Percentiles rank a stretch among this genome's conserved stretches.
These are phyloP conservation scores for Penicillium mononematosum DNA, from an alignment of 495 filamentous ascomycete genomes.

Conservation along the genomic window DNA sequence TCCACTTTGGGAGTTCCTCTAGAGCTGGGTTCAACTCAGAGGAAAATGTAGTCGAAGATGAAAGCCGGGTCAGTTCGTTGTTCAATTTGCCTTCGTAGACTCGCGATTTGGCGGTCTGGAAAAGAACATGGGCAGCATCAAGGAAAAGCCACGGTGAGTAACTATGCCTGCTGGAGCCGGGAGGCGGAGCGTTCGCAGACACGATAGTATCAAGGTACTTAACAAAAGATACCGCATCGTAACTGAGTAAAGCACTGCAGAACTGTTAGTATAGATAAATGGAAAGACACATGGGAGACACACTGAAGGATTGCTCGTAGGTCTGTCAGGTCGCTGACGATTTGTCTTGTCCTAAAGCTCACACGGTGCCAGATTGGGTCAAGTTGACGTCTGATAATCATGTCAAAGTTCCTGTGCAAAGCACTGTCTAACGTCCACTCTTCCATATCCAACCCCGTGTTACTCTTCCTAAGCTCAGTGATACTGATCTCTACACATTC, in stretches of 20 bases:
- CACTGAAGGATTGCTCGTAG: conserved; percentile 84
- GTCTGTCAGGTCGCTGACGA: conserved; percentile 83
- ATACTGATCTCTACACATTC: conserved; percentile 97
- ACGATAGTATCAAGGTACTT: conserved; percentile 93
- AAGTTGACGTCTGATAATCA: conserved; percentile 81
- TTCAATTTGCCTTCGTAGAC: conserved; percentile 76
- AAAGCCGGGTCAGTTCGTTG: conserved; percentile 37
- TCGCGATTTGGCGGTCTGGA: conserved; percentile 82
- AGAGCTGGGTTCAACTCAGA: conserved; percentile 82
- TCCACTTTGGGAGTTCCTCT: conserved; percentile 95
- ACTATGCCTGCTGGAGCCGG: conserved; percentile 80
- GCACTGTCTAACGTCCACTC: conserved; percentile 98
- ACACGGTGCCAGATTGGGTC: conserved; percentile 97
- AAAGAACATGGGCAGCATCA: conserved; percentile 91
- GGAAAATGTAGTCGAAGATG: conserved; percentile 45
- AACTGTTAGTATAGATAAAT: conserved; percentile 18
- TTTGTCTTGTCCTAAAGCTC: conserved; percentile 90
- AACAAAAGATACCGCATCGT: conserved; percentile 88
- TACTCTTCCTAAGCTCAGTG: conserved; percentile 83
- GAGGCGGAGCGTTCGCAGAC: conserved; percentile 82
- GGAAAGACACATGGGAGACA: conserved; percentile 9
- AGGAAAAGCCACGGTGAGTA: conserved; percentile 97
- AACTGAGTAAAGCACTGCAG: conserved; percentile 65
- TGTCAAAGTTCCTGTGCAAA: conserved; percentile 87
- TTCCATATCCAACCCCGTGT: conserved; percentile 88